A percentile compares a stretch with the other conserved stretches of the same genome.
phyloP scores from a whole-genome alignment of 768 basidiomycete species.

The Serendipita sp. region DNA sequence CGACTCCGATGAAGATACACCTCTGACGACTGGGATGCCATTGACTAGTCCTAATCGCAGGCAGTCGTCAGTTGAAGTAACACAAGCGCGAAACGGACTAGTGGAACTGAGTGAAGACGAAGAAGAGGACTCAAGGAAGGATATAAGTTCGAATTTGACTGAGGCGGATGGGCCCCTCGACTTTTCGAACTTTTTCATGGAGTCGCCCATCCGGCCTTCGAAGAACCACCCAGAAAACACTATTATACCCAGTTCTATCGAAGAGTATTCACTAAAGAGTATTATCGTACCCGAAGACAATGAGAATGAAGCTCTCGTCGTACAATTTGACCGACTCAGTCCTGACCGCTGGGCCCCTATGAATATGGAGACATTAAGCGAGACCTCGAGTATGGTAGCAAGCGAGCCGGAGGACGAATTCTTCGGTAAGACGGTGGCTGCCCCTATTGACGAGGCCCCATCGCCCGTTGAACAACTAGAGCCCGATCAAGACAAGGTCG shows the following conservation, averaged over 20 bases:
- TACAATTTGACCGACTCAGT: neutral
- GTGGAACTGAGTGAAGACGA: neutral
- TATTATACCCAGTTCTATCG: neutral
- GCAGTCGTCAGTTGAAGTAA: neutral
- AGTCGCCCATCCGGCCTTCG: neutral
- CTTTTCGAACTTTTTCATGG: neutral
- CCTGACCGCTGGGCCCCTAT: neutral
- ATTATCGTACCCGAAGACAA: neutral
- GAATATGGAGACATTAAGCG: neutral
- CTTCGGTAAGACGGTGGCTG: neutral
- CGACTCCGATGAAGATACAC: neutral
- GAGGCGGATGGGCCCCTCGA: neutral
- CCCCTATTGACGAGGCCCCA: neutral
- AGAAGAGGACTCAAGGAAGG: neutral
- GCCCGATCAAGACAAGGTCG: neutral
- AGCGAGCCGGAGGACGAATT: slow-evolving; percentile 1
- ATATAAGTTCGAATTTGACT: neutral
- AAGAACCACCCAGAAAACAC: neutral
- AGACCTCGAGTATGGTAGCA: neutral
- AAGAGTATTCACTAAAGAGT: neutral
- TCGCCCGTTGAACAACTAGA: neutral
- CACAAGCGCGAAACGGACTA: neutral
- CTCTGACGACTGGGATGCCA: neutral
- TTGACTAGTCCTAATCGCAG: too few species aligned
- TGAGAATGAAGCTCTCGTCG: neutral